phyloP scores from a whole-genome alignment of 1,139 yeast genomes.

The Ashbya aceris region DNA sequence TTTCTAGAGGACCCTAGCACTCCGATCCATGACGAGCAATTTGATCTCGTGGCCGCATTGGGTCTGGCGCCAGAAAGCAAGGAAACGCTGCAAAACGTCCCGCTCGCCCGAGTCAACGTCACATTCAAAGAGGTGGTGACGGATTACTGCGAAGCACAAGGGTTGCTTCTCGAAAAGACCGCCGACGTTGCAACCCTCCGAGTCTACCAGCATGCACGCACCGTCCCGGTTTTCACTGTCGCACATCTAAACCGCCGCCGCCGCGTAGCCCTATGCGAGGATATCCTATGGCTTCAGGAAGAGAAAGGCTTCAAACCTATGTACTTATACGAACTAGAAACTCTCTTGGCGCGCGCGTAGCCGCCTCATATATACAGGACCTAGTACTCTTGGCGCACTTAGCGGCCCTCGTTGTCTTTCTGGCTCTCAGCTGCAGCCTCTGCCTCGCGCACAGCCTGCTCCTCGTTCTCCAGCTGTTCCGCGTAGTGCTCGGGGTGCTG shows the following conservation, averaged over 20 bases:
- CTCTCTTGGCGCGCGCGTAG: neutral
- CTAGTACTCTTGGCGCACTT: neutral
- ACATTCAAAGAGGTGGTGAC: conserved; percentile 45
- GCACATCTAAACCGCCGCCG: conserved; percentile 4
- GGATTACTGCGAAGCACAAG: conserved; percentile 31
- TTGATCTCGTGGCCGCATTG: conserved; percentile 9
- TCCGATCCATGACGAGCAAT: conserved; percentile 17
- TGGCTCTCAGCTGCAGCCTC: conserved; percentile 6
- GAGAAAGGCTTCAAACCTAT: conserved; percentile 30
- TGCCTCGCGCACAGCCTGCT: conserved; percentile 25
- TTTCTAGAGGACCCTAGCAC: conserved; percentile 10
- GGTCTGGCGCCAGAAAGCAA: conserved; percentile 3
- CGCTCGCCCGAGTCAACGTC: conserved; percentile 26
- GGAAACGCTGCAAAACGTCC: conserved; percentile 20
- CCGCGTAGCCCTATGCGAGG: conserved; percentile 33
- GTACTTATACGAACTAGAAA: conserved; percentile 25
- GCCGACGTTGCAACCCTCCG: conserved; percentile 14
- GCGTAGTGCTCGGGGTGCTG: conserved; percentile 88
- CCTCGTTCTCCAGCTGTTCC: conserved; percentile 80
- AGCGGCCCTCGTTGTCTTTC: conserved; percentile 1
- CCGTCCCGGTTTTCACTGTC: conserved; percentile 24
- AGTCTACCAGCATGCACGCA: conserved; percentile 10
- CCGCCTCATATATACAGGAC: neutral
- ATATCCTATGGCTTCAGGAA: conserved; percentile 36
- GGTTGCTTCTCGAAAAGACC: conserved; percentile 20